These are phyloP conservation scores for Paraphoma sp. DNA, from an alignment of 2,329 filamentous ascomycete genomes.

Conservation along the genomic window DNA sequence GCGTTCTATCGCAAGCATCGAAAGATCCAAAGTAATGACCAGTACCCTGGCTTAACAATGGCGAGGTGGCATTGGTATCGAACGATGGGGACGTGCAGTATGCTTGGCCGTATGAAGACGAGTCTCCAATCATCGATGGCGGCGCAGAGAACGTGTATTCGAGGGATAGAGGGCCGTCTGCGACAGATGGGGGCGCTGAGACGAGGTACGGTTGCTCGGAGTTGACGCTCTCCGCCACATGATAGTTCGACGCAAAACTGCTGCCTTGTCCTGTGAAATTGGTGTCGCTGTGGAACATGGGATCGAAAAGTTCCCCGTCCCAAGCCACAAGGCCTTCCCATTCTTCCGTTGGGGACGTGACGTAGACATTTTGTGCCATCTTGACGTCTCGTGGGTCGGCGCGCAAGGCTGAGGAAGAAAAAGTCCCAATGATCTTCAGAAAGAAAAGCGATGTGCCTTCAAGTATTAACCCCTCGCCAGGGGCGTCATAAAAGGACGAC, in stretches of 20 bases:
- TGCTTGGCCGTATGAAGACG: slow-evolving; percentile 29
- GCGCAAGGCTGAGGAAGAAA: not conserved
- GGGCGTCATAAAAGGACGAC: slow-evolving; percentile 13
- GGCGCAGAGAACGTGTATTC: slow-evolving; percentile 37
- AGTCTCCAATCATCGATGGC: slow-evolving; percentile 34
- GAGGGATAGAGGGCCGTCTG: slow-evolving; percentile 32
- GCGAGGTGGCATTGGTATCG: slow-evolving; percentile 35
- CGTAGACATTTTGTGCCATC: slow-evolving; percentile 26
- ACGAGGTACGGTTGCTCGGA: slow-evolving; percentile 28
- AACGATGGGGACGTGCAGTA: slow-evolving; percentile 35
- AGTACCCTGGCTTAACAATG: slow-evolving; percentile 25
- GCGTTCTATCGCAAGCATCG: slow-evolving; percentile 27
- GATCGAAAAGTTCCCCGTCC: slow-evolving; percentile 38
- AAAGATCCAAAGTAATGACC: slow-evolving; percentile 28
- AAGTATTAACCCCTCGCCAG: slow-evolving; percentile 11
- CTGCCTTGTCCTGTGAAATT: slow-evolving; percentile 15
- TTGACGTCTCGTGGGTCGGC: not conserved
- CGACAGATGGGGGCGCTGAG: slow-evolving; percentile 33
- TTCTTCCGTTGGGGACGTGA: slow-evolving; percentile 23
- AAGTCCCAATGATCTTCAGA: not conserved
- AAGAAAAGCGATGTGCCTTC: slow-evolving; percentile 1
- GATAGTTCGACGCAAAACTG: slow-evolving; percentile 18
- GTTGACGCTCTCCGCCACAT: slow-evolving; percentile 26
- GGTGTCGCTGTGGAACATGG: slow-evolving; percentile 31
- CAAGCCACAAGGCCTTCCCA: slow-evolving; percentile 41